These are phyloP conservation scores for Russula griseocarnosa DNA, from an alignment of 768 basidiomycete genomes.

Conservation along the genomic window DNA sequence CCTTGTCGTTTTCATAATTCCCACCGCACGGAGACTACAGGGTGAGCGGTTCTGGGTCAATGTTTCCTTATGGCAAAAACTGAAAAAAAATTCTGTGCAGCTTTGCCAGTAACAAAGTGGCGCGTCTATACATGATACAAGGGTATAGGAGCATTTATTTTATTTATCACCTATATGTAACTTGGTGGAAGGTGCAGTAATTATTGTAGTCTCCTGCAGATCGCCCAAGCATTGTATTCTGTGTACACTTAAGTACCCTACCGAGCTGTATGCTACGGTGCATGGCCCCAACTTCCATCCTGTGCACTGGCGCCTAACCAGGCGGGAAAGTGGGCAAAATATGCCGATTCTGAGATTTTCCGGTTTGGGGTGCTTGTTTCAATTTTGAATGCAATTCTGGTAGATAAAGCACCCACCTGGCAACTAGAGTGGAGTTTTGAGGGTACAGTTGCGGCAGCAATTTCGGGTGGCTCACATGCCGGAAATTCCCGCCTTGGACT, in stretches of 20 bases:
- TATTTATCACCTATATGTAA: background rate
- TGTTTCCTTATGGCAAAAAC: background rate
- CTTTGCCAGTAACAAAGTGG: slow-evolving; percentile 67
- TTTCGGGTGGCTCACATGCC: no score
- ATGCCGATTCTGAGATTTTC: no score
- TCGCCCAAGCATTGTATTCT: background rate
- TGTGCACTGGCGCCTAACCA: no score
- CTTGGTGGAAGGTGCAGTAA: background rate
- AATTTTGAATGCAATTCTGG: no score
- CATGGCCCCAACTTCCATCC: no score
- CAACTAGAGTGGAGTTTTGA: no score
- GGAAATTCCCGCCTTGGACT: no score
- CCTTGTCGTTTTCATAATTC: slow-evolving; percentile 72
- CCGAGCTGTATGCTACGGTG: background rate
- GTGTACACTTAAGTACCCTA: background rate
- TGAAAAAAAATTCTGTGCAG: slow-evolving; percentile 37
- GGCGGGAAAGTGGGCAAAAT: no score
- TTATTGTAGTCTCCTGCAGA: background rate
- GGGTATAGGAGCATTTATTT: background rate
- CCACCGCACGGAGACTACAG: slow-evolving; percentile 82
- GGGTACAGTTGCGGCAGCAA: no score
- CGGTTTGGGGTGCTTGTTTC: no score
- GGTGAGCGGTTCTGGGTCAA: slow-evolving; percentile 45
- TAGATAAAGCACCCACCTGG: no score
- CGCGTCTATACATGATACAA: slow-evolving; percentile 49